phyloP scores from a whole-genome alignment of 176 grass and related monocot species.

The Coix lacrymajobi region DNA sequence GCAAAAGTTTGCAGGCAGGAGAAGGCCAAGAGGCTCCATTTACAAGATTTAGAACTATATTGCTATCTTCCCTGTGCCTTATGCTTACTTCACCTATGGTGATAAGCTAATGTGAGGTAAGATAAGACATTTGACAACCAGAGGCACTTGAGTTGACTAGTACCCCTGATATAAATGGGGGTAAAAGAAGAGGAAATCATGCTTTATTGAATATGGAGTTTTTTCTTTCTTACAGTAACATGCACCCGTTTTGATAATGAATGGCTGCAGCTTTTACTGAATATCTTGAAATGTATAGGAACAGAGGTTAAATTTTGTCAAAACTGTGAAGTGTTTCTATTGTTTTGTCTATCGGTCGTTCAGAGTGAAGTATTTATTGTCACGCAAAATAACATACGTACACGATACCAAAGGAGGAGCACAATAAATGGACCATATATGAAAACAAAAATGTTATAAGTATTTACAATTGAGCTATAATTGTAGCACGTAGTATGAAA shows the following conservation, averaged over 20 bases:
- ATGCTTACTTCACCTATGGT: constrained; percentile 28
- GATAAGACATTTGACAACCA: not conserved
- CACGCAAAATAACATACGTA: not conserved
- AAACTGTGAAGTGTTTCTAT: not conserved
- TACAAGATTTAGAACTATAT: constrained; percentile 1
- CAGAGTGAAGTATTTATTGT: not conserved
- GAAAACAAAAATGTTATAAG: not conserved
- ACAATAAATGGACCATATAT: not conserved
- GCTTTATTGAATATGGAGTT: not conserved
- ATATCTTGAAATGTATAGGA: not conserved
- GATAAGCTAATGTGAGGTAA: constrained; percentile 20
- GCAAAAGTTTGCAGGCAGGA: constrained; percentile 3
- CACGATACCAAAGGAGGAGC: not conserved
- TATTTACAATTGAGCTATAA: not conserved
- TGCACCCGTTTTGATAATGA: not conserved
- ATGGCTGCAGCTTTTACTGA: not conserved
- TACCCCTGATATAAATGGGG: not conserved
- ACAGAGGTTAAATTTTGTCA: not conserved
- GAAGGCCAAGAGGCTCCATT: not conserved
- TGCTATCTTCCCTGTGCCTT: constrained; percentile 16
- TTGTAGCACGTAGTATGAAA: not conserved
- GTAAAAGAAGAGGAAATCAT: not conserved
- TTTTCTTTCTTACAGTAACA: not conserved
- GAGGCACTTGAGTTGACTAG: not conserved
- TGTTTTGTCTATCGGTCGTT: not conserved